Percentiles rank a stretch among this genome's conserved stretches.
Evolutionary conservation across 1,284 basidiomycete genomes (phyloP).

Genomic region (Fomitopsis pinicola): DNA sequence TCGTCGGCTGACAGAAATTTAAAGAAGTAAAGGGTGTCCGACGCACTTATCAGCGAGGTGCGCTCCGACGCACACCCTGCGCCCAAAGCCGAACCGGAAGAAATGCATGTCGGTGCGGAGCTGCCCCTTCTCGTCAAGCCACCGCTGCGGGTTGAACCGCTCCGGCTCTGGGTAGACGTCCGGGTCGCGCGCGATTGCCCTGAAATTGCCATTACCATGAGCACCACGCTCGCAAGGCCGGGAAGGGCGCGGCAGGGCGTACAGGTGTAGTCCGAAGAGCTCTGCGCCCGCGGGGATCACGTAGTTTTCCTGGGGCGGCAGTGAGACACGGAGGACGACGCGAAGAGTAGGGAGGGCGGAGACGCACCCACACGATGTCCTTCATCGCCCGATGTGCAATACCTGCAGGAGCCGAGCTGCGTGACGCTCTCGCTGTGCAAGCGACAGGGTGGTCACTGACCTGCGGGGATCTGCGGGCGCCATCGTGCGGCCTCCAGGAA

Average conservation of each 20-base stretch:
- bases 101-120: conserved; percentile 45
- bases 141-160: conserved; percentile 52
- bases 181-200: conserved; percentile 55
- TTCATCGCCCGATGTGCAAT: conserved; percentile 54
- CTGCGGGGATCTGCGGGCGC: conserved; percentile 45
- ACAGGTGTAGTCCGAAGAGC: background rate
- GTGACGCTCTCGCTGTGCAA: background rate
- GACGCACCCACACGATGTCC: conserved; percentile 53
- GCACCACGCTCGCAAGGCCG: too few relatives aligned
- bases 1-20: too few relatives aligned
- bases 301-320: background rate
- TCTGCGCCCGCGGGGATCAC: background rate
- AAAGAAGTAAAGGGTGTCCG: background rate
- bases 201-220: background rate
- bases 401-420: conserved; percentile 26
- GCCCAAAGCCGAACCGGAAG: conserved; percentile 57
- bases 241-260: conserved; percentile 24
- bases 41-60: conserved; percentile 46
- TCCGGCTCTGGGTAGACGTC: conserved; percentile 55
- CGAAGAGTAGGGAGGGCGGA: background rate
- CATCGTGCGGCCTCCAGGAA: conserved; percentile 59
- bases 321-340: background rate
- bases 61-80: conserved; percentile 56
- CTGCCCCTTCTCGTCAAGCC: conserved; percentile 46
- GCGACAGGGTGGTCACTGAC: background rate